Evolutionary conservation across 108 stramenopile species (phyloP), one percentile per base, ranked within the genome.

Genomic region (Nitzschia sp.): DNA sequence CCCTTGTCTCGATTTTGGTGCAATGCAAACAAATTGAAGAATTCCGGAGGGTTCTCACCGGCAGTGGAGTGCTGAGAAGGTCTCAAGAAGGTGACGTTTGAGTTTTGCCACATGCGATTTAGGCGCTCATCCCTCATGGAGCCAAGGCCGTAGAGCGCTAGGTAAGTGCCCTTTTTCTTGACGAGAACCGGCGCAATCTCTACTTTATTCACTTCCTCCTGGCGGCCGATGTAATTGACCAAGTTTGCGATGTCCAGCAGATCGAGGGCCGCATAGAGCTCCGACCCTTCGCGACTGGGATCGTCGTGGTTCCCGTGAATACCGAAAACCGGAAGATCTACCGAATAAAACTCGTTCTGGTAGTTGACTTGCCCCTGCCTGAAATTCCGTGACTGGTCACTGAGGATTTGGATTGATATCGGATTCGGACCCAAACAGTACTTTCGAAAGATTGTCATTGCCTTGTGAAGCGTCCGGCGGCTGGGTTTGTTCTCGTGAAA

Each of bases 271-370:
- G 95, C 87, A 30, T 97, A 86, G 46, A 96, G 75, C 64, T 92
- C 85, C 2, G 59, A 31, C 2, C 85, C 92, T 21, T 97, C 92
- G 8, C 95, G 78, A 32, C 89, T 90, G 8, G 98, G 97, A 77
- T 97, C 96, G 61, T 99, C 98, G 38, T 99, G 99, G 81, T 99
- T 99, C 17, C 99, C 99, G 68, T 98, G 98, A 63, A 99, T 97
- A 70, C 87, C 60, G 65, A 99, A 98, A 46, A 99, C 85, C n/a
- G 99, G 98, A 33, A 98, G 80, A 64, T 95, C 80, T 13, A 98
- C 95, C 29, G 91, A 89, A 62, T 85, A 89, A 66, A 75, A 81
- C 48, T 84, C 89, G 69, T 99, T 96, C 70, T 94, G 88, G 75
- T 93, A 99, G 80, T 99, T 99, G 64, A 89, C 97, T 48, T 69